A percentile compares a stretch with the other conserved stretches of the same genome.
Evolutionary conservation across 2,329 filamentous ascomycete species (phyloP).

Genomic region (Sporothrix brasiliensis): DNA sequence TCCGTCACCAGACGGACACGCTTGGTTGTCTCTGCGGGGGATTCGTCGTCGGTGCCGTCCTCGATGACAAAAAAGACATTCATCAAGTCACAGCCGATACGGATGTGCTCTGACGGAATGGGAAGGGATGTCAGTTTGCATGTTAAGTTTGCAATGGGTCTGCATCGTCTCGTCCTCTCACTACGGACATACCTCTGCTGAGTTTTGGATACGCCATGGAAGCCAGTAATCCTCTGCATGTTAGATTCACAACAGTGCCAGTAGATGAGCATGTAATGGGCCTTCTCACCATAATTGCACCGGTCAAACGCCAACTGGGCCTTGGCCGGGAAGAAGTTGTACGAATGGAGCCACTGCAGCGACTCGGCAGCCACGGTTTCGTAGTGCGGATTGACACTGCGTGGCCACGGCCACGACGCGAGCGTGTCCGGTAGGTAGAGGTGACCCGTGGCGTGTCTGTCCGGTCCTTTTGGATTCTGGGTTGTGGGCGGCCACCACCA

Average conservation of each 20-base stretch:
- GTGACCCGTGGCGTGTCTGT: not conserved
- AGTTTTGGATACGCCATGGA: not conserved
- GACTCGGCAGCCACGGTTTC: constrained; percentile 28
- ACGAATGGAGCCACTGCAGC: constrained; percentile 34
- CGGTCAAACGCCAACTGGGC: constrained; percentile 36
- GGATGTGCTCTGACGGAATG: constrained; percentile 30
- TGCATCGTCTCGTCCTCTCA: too few species aligned
- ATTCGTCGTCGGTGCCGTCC: constrained; percentile 37
- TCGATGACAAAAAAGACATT: constrained; percentile 41
- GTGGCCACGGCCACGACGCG: constrained; percentile 35
- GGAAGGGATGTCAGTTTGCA: not conserved
- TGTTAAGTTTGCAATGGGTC: not conserved
- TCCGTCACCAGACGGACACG: constrained; percentile 36
- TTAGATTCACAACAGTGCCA: not conserved
- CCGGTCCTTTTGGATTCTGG: not conserved
- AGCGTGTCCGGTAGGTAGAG: constrained; percentile 33
- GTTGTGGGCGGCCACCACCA: not conserved
- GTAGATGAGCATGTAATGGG: not conserved
- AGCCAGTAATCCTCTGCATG: constrained; percentile 30
- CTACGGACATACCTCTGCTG: not conserved
- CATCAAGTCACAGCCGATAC: constrained; percentile 38
- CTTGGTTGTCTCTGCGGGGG: constrained; percentile 25
- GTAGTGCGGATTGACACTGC: constrained; percentile 35
- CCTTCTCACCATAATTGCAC: constrained; percentile 34
- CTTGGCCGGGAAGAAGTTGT: constrained; percentile 34